Evolutionary conservation across 1,139 yeast species (phyloP).

Genomic region (Hemisphaericaspora subhashii): DNA sequence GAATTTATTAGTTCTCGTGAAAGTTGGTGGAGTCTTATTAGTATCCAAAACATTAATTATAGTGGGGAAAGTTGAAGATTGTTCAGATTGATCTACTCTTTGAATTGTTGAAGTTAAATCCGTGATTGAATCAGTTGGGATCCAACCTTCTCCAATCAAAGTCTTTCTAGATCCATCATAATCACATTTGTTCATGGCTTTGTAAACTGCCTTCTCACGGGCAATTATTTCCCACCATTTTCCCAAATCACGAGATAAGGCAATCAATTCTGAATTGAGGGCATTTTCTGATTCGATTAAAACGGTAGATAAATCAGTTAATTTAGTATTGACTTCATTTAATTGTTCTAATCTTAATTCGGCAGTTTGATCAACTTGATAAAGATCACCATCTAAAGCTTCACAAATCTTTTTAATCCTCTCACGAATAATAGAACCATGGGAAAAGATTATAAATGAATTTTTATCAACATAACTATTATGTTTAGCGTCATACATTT

Average conservation of each 20-base stretch:
- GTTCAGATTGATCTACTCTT: slow-evolving; percentile 24
- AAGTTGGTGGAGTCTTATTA: slow-evolving; percentile 74
- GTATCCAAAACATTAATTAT: slow-evolving; percentile 66
- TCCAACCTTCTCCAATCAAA: slow-evolving; percentile 79
- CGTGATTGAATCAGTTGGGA: slow-evolving; percentile 59
- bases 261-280: slow-evolving; percentile 65
- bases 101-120: slow-evolving; percentile 36
- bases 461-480: slow-evolving; percentile 35
- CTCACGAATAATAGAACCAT: slow-evolving; percentile 42
- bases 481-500: slow-evolving; percentile 37
- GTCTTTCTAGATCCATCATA: slow-evolving; percentile 65
- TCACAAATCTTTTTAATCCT: slow-evolving; percentile 46
- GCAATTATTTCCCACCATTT: slow-evolving; percentile 70
- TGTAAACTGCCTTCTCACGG: slow-evolving; percentile 69
- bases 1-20: slow-evolving; percentile 72
- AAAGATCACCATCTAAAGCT: slow-evolving; percentile 46
- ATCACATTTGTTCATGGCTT: slow-evolving; percentile 65
- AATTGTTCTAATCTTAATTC: slow-evolving; percentile 48
- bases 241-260: slow-evolving; percentile 71
- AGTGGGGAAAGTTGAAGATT: slow-evolving; percentile 59
- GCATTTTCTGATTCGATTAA: slow-evolving; percentile 55
- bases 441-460: slow-evolving; percentile 47
- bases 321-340: slow-evolving; percentile 51
- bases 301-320: slow-evolving; percentile 61
- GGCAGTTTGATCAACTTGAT: slow-evolving; percentile 33